Evolutionary conservation across 257 asterid species (phyloP), one percentile per base, ranked within the genome.

Genomic region (Anisodus tanguticus): DNA sequence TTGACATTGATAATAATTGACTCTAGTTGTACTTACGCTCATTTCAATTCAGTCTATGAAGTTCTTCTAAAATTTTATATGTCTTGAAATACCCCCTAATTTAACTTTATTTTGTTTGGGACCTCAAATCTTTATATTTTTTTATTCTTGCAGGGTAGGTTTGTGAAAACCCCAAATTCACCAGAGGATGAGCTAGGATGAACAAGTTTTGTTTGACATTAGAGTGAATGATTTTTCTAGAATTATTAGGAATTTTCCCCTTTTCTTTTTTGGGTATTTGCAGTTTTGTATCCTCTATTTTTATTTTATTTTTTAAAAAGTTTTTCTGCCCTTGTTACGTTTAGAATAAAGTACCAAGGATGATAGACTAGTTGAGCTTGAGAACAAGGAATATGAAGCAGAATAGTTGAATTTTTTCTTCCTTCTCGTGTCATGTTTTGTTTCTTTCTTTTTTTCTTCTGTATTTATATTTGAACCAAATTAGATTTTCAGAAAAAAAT

Each of bases 311-410:
- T 22, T 47, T 26, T 1, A n/a, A 10, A n/a, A 10, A 6, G 59
- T 74, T 74, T 5, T 41, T 59, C 70, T 35, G 13, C 64, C 51
- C 19, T 71, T 67, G 31, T 64, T 84, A 83, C 86, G 83, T 77
- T 81, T 41, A 71, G 69, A 31, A 83, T 79, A 81, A 71, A 87
- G 83, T 9, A 82, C 26, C 86, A 57, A 68, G 66, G 83, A 82
- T 59, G 77, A 87, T 77, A 80, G 86, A 77, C 64, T 83, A 87
- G 89, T 69, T 60, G 71, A 60, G 37, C 12, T 51, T 9, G 55
- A 69, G 78, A 69, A 76, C 63, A 67, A 58, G 39, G 58, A 76
- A 79, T 58, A 72, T 49, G 71, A 82, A 72, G 69, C 58, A 74
- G 79, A 39, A 10, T 59, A 85, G 82, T 85, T 85, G 55, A 53